Evolutionary conservation across 805 yeast species (phyloP), one percentile per base, ranked within the genome.

Genomic region (Metschnikowia hibisci): DNA sequence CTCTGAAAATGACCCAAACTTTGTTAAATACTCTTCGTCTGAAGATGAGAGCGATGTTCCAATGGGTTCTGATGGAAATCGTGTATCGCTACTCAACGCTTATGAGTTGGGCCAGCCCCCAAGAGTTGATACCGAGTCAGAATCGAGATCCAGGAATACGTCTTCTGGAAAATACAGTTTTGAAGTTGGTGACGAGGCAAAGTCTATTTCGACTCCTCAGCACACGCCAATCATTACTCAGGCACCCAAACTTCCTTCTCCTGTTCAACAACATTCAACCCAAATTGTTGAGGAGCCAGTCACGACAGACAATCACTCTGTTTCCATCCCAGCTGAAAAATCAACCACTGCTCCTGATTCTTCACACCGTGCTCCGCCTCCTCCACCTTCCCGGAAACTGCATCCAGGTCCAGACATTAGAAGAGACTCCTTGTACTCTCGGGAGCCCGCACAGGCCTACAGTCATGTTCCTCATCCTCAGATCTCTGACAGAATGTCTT

Each of bases 331-430:
- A 16, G 13, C 29, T 11, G 29, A 11, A 27, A 23, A 10, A 14
- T 12, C 11, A n/a, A 20, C 39, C 18, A 31, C 15, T 4, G 29
- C 32, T n/a, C n/a, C 11, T 26, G 6, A 29, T 15, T 16, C 26
- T n/a, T 27, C 30, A 16, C 34, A 9, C 22, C 31, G 15, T 25
- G 25, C 78, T 3, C 82, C 83, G 5, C 73, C 75, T 4, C 77
- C 80, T 29, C 84, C 82, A 14, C 82, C 82, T 30, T 66, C 82
- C 2, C 71, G 83, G 58, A 78, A 76, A 53, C 70, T 68, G 11
- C 50, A 53, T 25, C 32, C 42, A 15, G 23, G 29, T 12, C 38
- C 32, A 9, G 51, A 47, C 12, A 25, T 16, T 5, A 47, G 28
- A 18, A 44, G 40, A 25, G 48, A 54, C 13, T 30, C 73, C 20